Percentiles rank a stretch among this genome's conserved stretches.
These are phyloP conservation scores for Marsdenia floribunda DNA, from an alignment of 257 asterid species.

Conservation along the genomic window DNA sequence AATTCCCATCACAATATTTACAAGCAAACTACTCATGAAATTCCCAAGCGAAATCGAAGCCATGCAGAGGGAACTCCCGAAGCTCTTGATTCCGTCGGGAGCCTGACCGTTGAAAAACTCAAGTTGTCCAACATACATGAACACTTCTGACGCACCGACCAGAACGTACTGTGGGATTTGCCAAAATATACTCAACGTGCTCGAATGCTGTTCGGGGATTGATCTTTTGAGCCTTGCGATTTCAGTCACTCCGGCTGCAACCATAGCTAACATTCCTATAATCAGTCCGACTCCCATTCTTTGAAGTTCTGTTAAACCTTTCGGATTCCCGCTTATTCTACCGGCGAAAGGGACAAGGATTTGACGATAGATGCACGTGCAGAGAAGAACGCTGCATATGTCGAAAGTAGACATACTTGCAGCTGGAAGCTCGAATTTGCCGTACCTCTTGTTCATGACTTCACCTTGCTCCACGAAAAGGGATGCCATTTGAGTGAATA, in stretches of 20 bases:
- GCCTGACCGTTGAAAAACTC: conserved; percentile 75
- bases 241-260: conserved; percentile 61
- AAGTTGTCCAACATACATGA: conserved; percentile 74
- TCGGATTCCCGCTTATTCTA: conserved; percentile 39
- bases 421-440: conserved; percentile 56
- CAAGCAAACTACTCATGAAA: conserved; percentile 61
- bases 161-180: conserved; percentile 65
- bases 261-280: conserved; percentile 61
- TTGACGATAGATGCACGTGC: conserved; percentile 49
- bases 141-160: conserved; percentile 83
- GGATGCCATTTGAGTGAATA: conserved; percentile 85
- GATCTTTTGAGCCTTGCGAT: conserved; percentile 34
- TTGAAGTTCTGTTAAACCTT: conserved; percentile 69
- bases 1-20: conserved; percentile 52
- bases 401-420: conserved; percentile 86
- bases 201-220: conserved; percentile 23
- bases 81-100: conserved; percentile 79
- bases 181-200: conserved; percentile 58
- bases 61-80: conserved; percentile 77
- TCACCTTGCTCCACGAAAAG: conserved; percentile 77
- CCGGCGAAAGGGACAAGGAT: conserved; percentile 48
- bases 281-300: conserved; percentile 79
- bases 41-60: conserved; percentile 74
- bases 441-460: conserved; percentile 42
- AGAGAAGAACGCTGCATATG: conserved; percentile 58